A percentile compares a stretch with the other conserved stretches of the same genome.
These are phyloP conservation scores for Sporodiniella umbellata DNA, from an alignment of 371 early-diverging fungal species.

Conservation along the genomic window DNA sequence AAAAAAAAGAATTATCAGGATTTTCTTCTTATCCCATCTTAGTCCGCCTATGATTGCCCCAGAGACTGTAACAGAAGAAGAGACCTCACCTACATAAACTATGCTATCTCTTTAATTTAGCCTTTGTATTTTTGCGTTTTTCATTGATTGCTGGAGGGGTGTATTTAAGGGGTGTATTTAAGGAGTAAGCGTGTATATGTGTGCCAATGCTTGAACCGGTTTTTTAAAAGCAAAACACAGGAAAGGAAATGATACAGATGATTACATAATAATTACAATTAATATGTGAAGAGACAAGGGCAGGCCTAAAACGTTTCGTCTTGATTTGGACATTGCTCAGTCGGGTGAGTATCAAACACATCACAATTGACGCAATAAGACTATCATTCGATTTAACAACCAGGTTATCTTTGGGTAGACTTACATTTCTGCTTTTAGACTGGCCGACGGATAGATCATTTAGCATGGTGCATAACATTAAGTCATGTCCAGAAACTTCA, in stretches of 20 bases:
- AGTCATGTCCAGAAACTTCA: conserved; percentile 56
- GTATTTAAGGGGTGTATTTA: too few relatives aligned
- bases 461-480: conserved; percentile 49
- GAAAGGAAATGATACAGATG: neutral
- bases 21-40: neutral
- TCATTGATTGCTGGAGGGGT: too few relatives aligned
- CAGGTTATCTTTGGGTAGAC: too few relatives aligned
- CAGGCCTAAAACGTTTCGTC: conserved; percentile 56
- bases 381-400: neutral
- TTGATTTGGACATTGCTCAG: conserved; percentile 68
- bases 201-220: too few relatives aligned
- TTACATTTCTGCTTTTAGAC: neutral
- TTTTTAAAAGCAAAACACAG: too few relatives aligned
- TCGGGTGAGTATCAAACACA: conserved; percentile 58
- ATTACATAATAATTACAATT: too few relatives aligned
- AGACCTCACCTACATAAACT: neutral
- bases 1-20: too few relatives aligned
- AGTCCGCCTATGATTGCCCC: conserved; percentile 27
- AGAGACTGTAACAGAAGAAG: conserved; percentile 11
- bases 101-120: too few relatives aligned
- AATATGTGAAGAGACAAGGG: too few relatives aligned
- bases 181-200: neutral
- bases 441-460: neutral
- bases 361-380: conserved; percentile 71
- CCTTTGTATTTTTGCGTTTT: neutral